phyloP scores from a whole-genome alignment of 2,329 filamentous ascomycete species.

The Fusarium zealandicum region DNA sequence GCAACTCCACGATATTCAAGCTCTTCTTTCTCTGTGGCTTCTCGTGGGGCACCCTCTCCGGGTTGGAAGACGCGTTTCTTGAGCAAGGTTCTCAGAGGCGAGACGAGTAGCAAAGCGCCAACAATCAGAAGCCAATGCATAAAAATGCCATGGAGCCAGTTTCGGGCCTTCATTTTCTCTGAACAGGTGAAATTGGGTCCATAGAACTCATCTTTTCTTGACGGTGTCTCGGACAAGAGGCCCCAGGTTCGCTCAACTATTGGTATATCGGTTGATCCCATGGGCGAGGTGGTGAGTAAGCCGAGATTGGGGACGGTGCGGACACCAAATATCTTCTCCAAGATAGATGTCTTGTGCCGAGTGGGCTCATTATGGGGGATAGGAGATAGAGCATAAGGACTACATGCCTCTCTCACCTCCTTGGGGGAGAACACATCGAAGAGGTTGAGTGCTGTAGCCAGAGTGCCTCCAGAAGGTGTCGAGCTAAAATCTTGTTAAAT shows the following conservation, averaged over 20 bases:
- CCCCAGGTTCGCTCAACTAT: slow-evolving; percentile 71
- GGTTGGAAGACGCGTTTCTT: slow-evolving; percentile 58
- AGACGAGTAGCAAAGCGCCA: slow-evolving; percentile 53
- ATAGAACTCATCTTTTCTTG: slow-evolving; percentile 57
- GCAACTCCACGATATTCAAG: slow-evolving; percentile 71
- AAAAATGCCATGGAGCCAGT: slow-evolving; percentile 57
- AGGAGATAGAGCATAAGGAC: slow-evolving; percentile 66
- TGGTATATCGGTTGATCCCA: slow-evolving; percentile 58
- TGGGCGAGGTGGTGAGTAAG: slow-evolving; percentile 60
- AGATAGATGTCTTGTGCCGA: slow-evolving; percentile 42
- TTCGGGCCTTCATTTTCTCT: slow-evolving; percentile 61
- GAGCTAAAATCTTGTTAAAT: slow-evolving; percentile 20
- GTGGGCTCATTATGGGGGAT: slow-evolving; percentile 52
- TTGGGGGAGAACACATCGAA: slow-evolving; percentile 60
- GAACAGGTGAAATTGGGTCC: slow-evolving; percentile 67
- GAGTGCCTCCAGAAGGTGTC: slow-evolving; percentile 69
- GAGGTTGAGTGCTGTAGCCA: slow-evolving; percentile 69
- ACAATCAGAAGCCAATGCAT: slow-evolving; percentile 59
- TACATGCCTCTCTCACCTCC: slow-evolving; percentile 54
- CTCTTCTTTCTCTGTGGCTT: slow-evolving; percentile 64
- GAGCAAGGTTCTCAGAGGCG: slow-evolving; percentile 55
- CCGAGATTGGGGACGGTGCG: slow-evolving; percentile 60
- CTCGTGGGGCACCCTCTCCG: slow-evolving; percentile 61
- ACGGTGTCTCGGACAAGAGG: slow-evolving; percentile 56
- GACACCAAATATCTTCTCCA: slow-evolving; percentile 59